These are phyloP conservation scores for Rhizophagus clarus DNA, from an alignment of 192 early-diverging fungal genomes.

Conservation along the genomic window DNA sequence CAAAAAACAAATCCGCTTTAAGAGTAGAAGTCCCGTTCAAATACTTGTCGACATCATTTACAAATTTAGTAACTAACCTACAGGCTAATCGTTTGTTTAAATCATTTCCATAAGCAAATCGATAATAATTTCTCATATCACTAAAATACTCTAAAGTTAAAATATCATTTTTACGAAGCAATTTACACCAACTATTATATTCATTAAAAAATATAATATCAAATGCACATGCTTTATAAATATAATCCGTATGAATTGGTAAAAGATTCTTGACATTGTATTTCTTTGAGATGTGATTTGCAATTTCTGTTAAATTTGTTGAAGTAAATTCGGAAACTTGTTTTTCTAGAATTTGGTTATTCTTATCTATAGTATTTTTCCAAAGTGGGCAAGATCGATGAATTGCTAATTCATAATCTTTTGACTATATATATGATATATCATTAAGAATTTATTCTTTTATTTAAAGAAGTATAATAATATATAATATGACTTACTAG, in stretches of 20 bases:
- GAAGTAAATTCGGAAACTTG: background rate
- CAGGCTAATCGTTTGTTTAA: conserved; percentile 23
- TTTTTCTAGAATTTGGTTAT: background rate
- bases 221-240: conserved; percentile 20
- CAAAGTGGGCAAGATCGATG: conserved; percentile 15
- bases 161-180: conserved; percentile 12
- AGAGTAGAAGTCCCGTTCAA: background rate
- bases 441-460: too few relatives aligned
- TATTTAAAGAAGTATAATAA: background rate
- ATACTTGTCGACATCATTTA: background rate
- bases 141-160: conserved; percentile 15
- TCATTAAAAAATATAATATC: conserved; percentile 9
- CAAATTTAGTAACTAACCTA: background rate
- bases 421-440: background rate
- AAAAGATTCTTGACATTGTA: background rate
- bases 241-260: conserved; percentile 19
- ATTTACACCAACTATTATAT: conserved; percentile 8
- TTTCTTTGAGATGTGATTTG: background rate
- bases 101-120: conserved; percentile 17
- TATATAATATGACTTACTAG: background rate
- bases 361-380: background rate
- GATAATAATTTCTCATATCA: conserved; percentile 25
- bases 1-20: conserved; percentile 5
- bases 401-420: conserved; percentile 17
- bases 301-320: background rate